phyloP scores from a whole-genome alignment of 768 basidiomycete species.

The Auriculariales sp. region DNA sequence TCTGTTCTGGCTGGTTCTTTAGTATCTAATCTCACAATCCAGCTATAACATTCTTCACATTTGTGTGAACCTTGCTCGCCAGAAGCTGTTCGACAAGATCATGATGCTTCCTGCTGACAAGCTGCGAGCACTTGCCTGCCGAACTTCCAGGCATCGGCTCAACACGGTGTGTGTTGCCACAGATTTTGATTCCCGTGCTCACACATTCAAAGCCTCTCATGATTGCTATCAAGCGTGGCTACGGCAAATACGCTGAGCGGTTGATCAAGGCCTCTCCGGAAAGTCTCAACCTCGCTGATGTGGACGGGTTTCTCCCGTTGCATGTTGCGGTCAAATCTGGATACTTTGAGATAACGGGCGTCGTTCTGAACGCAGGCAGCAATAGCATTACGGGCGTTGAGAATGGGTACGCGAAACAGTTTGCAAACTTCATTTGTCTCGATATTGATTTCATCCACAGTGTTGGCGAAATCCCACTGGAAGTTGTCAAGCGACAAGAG shows the following conservation, averaged over 20 bases:
- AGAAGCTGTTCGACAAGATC: constrained; percentile 24
- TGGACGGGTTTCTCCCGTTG: constrained; percentile 35
- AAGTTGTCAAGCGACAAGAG: constrained; percentile 9
- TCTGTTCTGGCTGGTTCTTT: background rate
- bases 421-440: background rate
- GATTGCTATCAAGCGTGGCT: constrained; percentile 28
- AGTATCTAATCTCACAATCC: background rate
- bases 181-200: background rate
- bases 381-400: constrained; percentile 27
- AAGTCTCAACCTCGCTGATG: constrained; percentile 20
- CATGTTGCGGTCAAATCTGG: constrained; percentile 29
- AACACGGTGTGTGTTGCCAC: constrained; percentile 27
- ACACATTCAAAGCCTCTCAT: constrained; percentile 32
- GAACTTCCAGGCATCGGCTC: constrained; percentile 28
- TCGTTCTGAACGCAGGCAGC: constrained; percentile 23
- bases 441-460: too few species aligned
- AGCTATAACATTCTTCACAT: constrained; percentile 49
- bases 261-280: constrained; percentile 14
- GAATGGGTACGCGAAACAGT: constrained; percentile 15
- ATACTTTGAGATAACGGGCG: constrained; percentile 23
- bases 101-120: constrained; percentile 36
- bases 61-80: constrained; percentile 18
- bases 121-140: constrained; percentile 26
- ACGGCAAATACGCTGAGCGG: constrained; percentile 15
- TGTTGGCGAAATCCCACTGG: constrained; percentile 18